Evolutionary conservation across 352 stramenopile genomes (phyloP).

Genomic region (Nothophytophthora sp.): DNA sequence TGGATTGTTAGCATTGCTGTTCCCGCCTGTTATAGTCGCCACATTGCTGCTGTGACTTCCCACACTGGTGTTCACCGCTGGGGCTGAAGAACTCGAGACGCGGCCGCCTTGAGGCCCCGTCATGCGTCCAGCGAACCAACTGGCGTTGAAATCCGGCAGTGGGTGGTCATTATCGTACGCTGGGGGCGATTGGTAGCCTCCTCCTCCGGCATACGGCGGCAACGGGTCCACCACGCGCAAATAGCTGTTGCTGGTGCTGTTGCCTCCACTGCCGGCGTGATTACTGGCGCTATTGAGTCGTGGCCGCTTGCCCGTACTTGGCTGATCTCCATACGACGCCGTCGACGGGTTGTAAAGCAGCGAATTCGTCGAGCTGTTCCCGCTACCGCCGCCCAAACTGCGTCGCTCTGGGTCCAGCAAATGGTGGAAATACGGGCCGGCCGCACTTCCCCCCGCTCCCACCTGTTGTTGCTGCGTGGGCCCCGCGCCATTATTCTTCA

Average conservation of each 20-base stretch:
- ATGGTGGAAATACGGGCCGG: conserved; percentile 30
- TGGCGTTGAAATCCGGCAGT: conserved; percentile 47
- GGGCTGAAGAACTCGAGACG: background rate
- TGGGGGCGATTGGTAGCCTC: conserved; percentile 26
- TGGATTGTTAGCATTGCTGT: conserved; percentile 7
- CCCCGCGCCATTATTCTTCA: conserved; percentile 8
- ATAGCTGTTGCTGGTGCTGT: conserved; percentile 14
- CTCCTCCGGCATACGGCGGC: conserved; percentile 9
- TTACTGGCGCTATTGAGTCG: conserved; percentile 19
- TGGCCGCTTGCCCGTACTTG: conserved; percentile 15
- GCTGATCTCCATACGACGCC: background rate
- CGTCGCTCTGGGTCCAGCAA: conserved; percentile 23
- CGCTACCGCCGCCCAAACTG: conserved; percentile 6
- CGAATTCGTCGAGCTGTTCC: conserved; percentile 22
- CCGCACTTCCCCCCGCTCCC: background rate
- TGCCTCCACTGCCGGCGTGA: background rate
- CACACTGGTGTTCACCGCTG: conserved; percentile 7
- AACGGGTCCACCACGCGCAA: background rate
- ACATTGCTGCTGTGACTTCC: background rate
- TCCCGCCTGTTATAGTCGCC: conserved; percentile 3
- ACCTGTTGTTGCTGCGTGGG: background rate
- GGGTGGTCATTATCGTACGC: conserved; percentile 46
- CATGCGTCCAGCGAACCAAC: conserved; percentile 36
- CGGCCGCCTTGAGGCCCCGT: conserved; percentile 10
- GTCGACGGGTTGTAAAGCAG: conserved; percentile 14